Conservation (phyloP, 345 rosid genomes). For the Melaleuca alternifolia region DNA sequence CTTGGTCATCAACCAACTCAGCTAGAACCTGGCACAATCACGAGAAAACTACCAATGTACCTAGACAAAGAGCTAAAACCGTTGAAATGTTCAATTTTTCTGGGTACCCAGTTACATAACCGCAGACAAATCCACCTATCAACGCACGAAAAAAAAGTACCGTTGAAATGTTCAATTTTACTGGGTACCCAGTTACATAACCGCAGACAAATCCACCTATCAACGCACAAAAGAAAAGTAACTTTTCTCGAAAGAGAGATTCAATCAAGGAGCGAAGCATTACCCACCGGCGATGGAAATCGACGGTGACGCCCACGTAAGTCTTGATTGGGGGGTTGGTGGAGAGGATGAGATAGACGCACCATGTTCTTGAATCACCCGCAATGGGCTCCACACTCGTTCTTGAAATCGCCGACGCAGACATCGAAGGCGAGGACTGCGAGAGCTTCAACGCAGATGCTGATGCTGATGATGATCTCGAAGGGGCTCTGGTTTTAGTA, state of each 20-base stretch:
- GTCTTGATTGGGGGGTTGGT: constrained; percentile 66
- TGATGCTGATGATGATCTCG: constrained; percentile 2
- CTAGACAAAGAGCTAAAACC: neutral
- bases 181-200: neutral
- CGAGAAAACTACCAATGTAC: neutral
- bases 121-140: neutral
- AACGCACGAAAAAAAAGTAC: neutral
- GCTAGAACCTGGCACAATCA: neutral
- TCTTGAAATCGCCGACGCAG: neutral
- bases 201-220: neutral
- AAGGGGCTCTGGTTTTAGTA: neutral
- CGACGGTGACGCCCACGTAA: constrained; percentile 68
- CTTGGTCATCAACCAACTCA: neutral
- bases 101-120: neutral
- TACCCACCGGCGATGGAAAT: constrained; percentile 66
- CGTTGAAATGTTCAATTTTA: neutral
- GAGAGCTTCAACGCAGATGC: constrained; percentile 2
- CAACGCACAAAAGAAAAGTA: neutral
- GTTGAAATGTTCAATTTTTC: neutral
- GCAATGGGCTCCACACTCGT: constrained; percentile 3
- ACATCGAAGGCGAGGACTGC: neutral
- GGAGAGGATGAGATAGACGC: constrained; percentile 70
- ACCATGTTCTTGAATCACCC: constrained; percentile 32
- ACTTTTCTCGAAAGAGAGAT: neutral
- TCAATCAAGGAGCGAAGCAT: neutral